These are phyloP conservation scores for Irpex sp. DNA, from an alignment of 1,284 basidiomycete species.

Conservation along the genomic window DNA sequence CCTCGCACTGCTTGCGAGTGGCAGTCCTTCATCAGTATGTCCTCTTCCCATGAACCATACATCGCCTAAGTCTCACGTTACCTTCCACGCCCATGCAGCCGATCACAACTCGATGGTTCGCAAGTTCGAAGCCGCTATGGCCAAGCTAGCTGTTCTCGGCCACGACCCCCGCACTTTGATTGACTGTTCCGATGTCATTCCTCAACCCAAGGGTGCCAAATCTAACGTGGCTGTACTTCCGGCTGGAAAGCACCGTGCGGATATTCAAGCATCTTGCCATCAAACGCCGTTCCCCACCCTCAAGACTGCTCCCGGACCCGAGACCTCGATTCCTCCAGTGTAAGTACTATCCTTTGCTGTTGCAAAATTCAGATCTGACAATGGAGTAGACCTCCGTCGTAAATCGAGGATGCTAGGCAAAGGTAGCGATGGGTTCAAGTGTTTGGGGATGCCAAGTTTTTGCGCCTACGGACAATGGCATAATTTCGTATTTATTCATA, in stretches of 20 bases:
- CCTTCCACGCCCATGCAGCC: not conserved
- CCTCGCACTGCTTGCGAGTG: slow-evolving; percentile 23
- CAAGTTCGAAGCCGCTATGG: slow-evolving; percentile 6
- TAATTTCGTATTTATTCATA: too few species aligned
- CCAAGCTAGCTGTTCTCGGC: slow-evolving; percentile 3
- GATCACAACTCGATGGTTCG: not conserved
- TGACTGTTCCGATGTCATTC: slow-evolving; percentile 13
- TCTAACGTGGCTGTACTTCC: slow-evolving; percentile 4
- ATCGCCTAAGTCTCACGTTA: not conserved
- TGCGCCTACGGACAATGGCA: too few species aligned
- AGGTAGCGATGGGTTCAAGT: too few species aligned
- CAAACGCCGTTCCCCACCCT: not conserved
- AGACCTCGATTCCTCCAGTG: not conserved
- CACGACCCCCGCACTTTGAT: slow-evolving; percentile 4
- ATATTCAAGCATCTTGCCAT: slow-evolving; percentile 3
- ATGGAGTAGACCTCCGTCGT: too few species aligned
- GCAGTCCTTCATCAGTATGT: slow-evolving; percentile 35
- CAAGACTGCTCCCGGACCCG: not conserved
- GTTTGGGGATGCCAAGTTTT: too few species aligned
- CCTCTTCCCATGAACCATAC: not conserved
- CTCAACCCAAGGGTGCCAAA: slow-evolving; percentile 1
- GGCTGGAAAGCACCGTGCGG: slow-evolving; percentile 2
- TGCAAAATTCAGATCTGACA: too few species aligned
- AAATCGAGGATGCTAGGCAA: too few species aligned
- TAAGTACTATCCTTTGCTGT: not conserved